These are phyloP conservation scores for Pythium sp. DNA, from an alignment of 352 stramenopile species.

Conservation along the genomic window DNA sequence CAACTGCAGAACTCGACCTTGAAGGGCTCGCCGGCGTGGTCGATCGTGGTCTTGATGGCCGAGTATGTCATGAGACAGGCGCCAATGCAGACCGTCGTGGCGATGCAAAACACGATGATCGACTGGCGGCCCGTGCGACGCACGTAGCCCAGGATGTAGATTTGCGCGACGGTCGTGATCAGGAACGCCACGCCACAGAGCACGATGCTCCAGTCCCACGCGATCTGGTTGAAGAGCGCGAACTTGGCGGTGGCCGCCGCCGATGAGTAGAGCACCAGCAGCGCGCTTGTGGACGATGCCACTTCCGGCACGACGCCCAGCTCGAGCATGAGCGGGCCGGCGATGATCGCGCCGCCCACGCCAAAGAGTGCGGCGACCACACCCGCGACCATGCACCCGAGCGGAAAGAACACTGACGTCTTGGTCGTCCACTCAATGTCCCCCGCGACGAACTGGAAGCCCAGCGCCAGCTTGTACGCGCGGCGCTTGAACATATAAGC, in stretches of 20 bases:
- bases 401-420: conserved; percentile 37
- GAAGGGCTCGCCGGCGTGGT: conserved; percentile 35
- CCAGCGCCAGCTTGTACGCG: conserved; percentile 36
- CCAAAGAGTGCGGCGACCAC: conserved; percentile 49
- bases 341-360: conserved; percentile 53
- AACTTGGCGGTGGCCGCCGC: conserved; percentile 48
- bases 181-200: conserved; percentile 42
- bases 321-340: conserved; percentile 58
- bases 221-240: conserved; percentile 46
- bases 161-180: conserved; percentile 43
- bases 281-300: conserved; percentile 38
- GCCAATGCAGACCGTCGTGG: conserved; percentile 38
- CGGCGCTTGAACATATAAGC: conserved; percentile 33
- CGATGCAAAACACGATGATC: conserved; percentile 55
- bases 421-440: conserved; percentile 45
- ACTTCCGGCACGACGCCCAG: conserved; percentile 54
- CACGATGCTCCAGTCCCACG: conserved; percentile 41
- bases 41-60: conserved; percentile 40
- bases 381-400: conserved; percentile 31
- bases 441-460: conserved; percentile 34
- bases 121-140: conserved; percentile 44
- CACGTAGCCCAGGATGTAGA: conserved; percentile 53
- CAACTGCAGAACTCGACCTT: conserved; percentile 36
- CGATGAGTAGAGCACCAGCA: conserved; percentile 58
- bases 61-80: conserved; percentile 50